Percentiles rank a stretch among this genome's conserved stretches.
Evolutionary conservation across 805 yeast genomes (phyloP).

Genomic region (Cyberlindnera maritima): DNA sequence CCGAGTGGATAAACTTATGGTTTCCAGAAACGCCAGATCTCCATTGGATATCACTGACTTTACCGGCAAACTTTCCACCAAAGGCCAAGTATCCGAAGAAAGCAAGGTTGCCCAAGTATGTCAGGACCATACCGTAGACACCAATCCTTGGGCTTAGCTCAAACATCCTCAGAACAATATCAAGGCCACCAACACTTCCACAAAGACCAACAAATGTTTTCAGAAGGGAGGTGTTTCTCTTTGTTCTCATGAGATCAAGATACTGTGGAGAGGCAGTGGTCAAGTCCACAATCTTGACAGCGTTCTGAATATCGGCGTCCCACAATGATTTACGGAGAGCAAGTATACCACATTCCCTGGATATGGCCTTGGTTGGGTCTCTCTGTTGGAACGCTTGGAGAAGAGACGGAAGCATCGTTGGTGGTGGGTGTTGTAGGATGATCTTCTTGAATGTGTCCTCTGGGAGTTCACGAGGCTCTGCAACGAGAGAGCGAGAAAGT

Average conservation of each 20-base stretch:
- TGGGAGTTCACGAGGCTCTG: constrained; percentile 5
- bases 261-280: constrained; percentile 60
- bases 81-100: constrained; percentile 46
- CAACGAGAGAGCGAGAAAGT: constrained; percentile 1
- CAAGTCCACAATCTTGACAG: constrained; percentile 54
- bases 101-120: constrained; percentile 47
- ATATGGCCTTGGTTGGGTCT: not conserved
- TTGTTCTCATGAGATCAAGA: constrained; percentile 33
- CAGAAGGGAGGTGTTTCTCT: constrained; percentile 34
- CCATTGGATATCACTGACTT: constrained; percentile 60
- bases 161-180: constrained; percentile 38
- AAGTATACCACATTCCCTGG: constrained; percentile 3
- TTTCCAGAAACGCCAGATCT: constrained; percentile 60
- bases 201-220: constrained; percentile 30
- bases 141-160: constrained; percentile 28
- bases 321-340: constrained; percentile 14
- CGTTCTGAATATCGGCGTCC: constrained; percentile 30
- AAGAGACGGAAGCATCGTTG: constrained; percentile 6
- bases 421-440: constrained; percentile 8
- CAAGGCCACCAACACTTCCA: constrained; percentile 43
- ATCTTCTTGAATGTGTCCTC: constrained; percentile 3
- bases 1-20: constrained; percentile 63
- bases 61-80: constrained; percentile 47
- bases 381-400: constrained; percentile 8
- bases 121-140: constrained; percentile 43